Base-by-base conservation (phyloP, 495 filamentous ascomycete species). In the Cairneyella variabilis region DNA sequence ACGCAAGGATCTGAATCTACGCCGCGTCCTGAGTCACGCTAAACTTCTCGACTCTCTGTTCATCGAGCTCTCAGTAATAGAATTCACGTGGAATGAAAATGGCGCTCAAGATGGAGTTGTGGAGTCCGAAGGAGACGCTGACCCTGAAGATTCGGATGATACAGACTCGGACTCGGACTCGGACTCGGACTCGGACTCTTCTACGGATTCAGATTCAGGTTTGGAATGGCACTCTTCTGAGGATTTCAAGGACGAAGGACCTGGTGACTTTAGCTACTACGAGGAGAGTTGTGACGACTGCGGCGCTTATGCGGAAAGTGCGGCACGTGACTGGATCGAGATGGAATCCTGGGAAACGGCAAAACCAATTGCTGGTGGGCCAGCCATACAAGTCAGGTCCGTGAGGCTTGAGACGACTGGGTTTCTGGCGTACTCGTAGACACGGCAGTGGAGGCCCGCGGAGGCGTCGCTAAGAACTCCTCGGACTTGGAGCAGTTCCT, bases 221-320 rank as follows among this genome's bases (percentile, higher is more conserved):
- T 51, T 34, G 48, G 48, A 51, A 47, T 47, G 26, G 22, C 22
- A 11, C 43, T n/a, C 43, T 28, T 27, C n/a, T n/a, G n/a, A n/a
- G n/a, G n/a, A n/a, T n/a, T n/a, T n/a, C n/a, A n/a, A n/a, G n/a
- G n/a, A n/a, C n/a, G n/a, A n/a, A n/a, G n/a, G n/a, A n/a, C n/a
- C n/a, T n/a, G n/a, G n/a, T n/a, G n/a, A n/a, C n/a, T n/a, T n/a
- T n/a, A n/a, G n/a, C n/a, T n/a, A n/a, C n/a, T n/a, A n/a, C n/a
- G n/a, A n/a, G n/a, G n/a, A n/a, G n/a, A n/a, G n/a, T n/a, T n/a
- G n/a, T n/a, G n/a, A 12, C 30, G 43, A 43, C 12, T 38, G 4
- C 36, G 36, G 36, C 36, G 36, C 4, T 5, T 14, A 43, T 9
- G 16, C 4, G 17, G 40, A 43, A 22, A 43, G 40, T 3, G 40